Base-by-base conservation (phyloP, 352 stramenopile species). In the Thalassiosira livingstoniorum region DNA sequence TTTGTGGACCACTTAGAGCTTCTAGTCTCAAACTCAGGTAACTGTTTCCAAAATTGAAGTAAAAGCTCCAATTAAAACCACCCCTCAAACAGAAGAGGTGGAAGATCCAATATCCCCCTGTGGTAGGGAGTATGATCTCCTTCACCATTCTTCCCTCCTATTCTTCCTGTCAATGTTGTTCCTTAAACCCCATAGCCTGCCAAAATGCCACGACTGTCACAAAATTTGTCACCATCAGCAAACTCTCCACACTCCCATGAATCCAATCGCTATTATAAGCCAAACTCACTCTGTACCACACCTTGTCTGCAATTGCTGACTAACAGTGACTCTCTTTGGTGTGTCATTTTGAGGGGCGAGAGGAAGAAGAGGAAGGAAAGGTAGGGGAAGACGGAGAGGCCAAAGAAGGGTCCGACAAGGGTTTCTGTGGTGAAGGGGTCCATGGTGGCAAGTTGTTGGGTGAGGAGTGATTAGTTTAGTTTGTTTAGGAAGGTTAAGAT, bases 291-390 rank as follows among this genome's bases (percentile, higher is more conserved):
- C 90, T 83, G 75, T 94, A 96, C 53, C 87, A 67, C 42, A 92
- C 32, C 63, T 95, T 92, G 18, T 88, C 82, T 31, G 61, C 71
- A 80, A 94, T 91, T 4, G 83, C 87, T 3, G 85, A 5, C 87
- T 86, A 27, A 92, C 85, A 1, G 75, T 89, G 25, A 92, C 86
- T 31, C 87, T 83, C 58, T 90, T 86, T 7, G 91, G 90, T 23
- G 76, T 88, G 34, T 91, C 31, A 62, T 90, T 93, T 83, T 91
- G 82, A n/a, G 74, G 37, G 11, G 87, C 66, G 47, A 82, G 78
- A 96, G 72, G 81, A 95, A 95, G 62, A 90, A 95, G 11, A 96
- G 65, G 78, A 96, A 95, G 1, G 88, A 89, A 10, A 96, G 87
- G 77, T 95, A 96, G 3, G 92, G 92, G 51, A 95, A 88, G 11